Evolutionary conservation across 2,329 filamentous ascomycete species (phyloP).

Genomic region (Nannizziopsis barbatae): DNA sequence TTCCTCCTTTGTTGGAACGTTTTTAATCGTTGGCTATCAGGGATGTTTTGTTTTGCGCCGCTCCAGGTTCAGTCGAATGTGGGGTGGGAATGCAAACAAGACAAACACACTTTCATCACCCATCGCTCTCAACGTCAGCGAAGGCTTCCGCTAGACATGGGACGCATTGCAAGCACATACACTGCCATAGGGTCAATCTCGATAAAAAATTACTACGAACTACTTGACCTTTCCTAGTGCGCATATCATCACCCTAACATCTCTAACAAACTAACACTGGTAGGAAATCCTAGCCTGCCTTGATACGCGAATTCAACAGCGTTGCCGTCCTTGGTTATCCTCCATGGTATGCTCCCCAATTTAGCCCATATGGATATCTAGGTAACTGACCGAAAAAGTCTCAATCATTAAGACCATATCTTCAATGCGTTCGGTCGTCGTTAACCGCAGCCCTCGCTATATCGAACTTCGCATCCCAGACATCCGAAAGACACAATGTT

Average conservation of each 20-base stretch:
- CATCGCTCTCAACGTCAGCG: constrained; percentile 10
- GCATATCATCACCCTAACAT: neutral
- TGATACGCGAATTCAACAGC: neutral
- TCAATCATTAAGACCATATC: constrained; percentile 92
- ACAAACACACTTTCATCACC: constrained; percentile 21
- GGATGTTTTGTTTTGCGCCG: constrained; percentile 3
- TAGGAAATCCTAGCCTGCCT: too few relatives aligned
- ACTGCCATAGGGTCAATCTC: neutral
- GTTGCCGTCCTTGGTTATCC: neutral
- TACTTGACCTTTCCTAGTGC: neutral
- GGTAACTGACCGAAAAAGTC: constrained; percentile 45
- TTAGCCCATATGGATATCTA: neutral
- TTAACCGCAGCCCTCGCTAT: constrained; percentile 87
- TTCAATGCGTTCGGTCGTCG: constrained; percentile 89
- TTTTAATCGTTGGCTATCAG: too few relatives aligned
- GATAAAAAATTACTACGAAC: neutral
- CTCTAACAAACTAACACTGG: too few relatives aligned
- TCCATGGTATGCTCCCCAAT: constrained; percentile 15
- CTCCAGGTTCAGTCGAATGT: constrained; percentile 9
- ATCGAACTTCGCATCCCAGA: constrained; percentile 95
- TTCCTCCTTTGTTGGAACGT: neutral
- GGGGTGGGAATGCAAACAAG: constrained; percentile 25
- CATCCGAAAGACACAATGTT: constrained; percentile 92
- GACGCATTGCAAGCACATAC: neutral
- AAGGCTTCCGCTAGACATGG: neutral